Evolutionary conservation across 805 yeast genomes (phyloP), one percentile per base, ranked within the genome.

Genomic region (Zygosaccharomyces siamensis): DNA sequence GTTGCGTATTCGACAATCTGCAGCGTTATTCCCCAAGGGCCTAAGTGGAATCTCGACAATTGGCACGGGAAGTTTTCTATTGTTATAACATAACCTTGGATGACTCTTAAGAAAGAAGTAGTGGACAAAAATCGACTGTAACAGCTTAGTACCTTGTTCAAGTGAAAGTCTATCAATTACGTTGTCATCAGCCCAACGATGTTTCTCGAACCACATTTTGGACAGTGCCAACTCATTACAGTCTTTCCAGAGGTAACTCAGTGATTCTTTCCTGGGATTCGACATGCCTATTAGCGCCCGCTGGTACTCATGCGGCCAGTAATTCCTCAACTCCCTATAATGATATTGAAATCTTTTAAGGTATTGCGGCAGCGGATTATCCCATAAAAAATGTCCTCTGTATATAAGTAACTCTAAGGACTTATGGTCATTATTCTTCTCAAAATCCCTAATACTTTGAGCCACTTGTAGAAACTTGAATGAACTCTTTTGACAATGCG

Each of bases 31-130:
- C 11, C 62, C 62, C 28, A 56, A 47, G 4, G 61, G 59, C 27
- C 56, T 52, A 55, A 59, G 43, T 7, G 59, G 59, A 8, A 59
- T 55, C 44, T 55, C 57, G 4, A 59, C 62, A 20, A 59, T 55
- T n/a, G 62, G 62, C 3, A 52, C 41, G 3, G 59, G 52, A 11
- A 54, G 41, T 7, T 43, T 45, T 30, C 48, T 57, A 32, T 53
- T 49, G 37, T 53, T 51, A 32, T 51, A 46, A 43, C 58, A 57
- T 2, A 59, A 47, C 30, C 53, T 46, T 5, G 57, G 49, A 35
- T 51, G 43, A 10, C 35, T 47, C 38, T 55, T 57, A 33, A 59
- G 48, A 37, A 59, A 59, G 36, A 52, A 38, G 48, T 47, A 59
- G 20, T 59, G 62, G 26, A 43, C 46, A 37, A 59, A 55, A 11